Conservation (phyloP, 2,329 filamentous ascomycete species). For the Ilyonectria sp. region DNA sequence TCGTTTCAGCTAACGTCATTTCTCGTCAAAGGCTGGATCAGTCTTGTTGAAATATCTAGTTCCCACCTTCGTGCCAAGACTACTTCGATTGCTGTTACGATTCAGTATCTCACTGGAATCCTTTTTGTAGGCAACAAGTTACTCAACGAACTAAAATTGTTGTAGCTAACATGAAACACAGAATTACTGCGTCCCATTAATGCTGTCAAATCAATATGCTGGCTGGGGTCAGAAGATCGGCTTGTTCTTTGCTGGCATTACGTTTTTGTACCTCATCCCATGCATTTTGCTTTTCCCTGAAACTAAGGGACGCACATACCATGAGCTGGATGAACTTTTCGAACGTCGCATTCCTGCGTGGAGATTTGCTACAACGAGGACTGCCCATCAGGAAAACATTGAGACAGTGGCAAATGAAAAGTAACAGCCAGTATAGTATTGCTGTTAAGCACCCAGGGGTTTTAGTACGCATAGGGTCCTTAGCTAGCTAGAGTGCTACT, state of each 20-base stretch:
- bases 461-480: no score
- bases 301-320: slow-evolving; percentile 42
- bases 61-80: slow-evolving; percentile 29
- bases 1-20: not conserved
- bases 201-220: slow-evolving; percentile 39
- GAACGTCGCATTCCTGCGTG: slow-evolving; percentile 37
- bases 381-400: slow-evolving; percentile 12
- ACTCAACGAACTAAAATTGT: no score
- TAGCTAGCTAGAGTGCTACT: no score
- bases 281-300: slow-evolving; percentile 36
- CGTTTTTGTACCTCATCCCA: slow-evolving; percentile 30
- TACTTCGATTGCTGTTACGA: slow-evolving; percentile 23
- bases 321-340: slow-evolving; percentile 42
- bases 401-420: not conserved
- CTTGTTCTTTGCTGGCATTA: slow-evolving; percentile 37
- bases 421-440: not conserved
- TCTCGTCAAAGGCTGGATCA: slow-evolving; percentile 24
- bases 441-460: no score
- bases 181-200: slow-evolving; percentile 41
- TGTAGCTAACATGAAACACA: not conserved
- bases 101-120: slow-evolving; percentile 25
- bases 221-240: slow-evolving; percentile 29
- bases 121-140: slow-evolving; percentile 25
- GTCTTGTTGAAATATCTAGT: slow-evolving; percentile 26
- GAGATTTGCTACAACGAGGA: slow-evolving; percentile 31